Base-by-base conservation (phyloP, 1,139 yeast species). In the Spencermartinsiella ligniputridi region DNA sequence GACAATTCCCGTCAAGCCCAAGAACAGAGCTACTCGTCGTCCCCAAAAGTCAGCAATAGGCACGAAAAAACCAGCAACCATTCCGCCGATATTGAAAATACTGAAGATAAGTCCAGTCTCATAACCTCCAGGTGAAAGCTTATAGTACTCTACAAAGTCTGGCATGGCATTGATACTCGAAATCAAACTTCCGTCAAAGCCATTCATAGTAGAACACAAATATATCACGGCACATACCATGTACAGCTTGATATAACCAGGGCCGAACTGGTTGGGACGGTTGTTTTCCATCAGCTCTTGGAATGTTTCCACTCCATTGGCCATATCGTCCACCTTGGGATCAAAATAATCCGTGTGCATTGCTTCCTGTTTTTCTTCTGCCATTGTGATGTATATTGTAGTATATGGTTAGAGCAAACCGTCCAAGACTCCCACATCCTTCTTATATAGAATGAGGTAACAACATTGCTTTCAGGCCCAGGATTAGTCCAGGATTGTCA, bases 181-280 rank as follows among this genome's bases (percentile, higher is more conserved):
- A 50, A 51, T 50, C 33, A 51, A 33, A 17, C 41, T 33, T 4
- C 54, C 54, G 22, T 51, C 54, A 25, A 45, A 51, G 3, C 54
- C 54, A 30, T 39, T 48, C 46, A 47, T 35, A 3, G 54, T 42
- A 18, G 47, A 40, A 37, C 49, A 39, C 19, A 51, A 40, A 39
- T 50, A 50, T 1, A 50, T 34, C 3, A 34, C 32, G 13, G 21
- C 34, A 25, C 50, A 46, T 9, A 46, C 22, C n/a, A 29, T 13
- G 36, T 49, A 49, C 21, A 49, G 41, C 34, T 39, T 39, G 11
- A 48, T 17, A 48, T 46, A 46, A n/a, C 51, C 51, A 27, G 24
- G 37, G n/a, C 51, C 51, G 11, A 40, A 21, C 9, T 20, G 13
- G 19, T 34, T 41, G 13, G 51, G 51, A 15, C 22, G 6, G 36